phyloP scores from a whole-genome alignment of 2,329 filamentous ascomycete genomes.

The Claviceps fusiformis region DNA sequence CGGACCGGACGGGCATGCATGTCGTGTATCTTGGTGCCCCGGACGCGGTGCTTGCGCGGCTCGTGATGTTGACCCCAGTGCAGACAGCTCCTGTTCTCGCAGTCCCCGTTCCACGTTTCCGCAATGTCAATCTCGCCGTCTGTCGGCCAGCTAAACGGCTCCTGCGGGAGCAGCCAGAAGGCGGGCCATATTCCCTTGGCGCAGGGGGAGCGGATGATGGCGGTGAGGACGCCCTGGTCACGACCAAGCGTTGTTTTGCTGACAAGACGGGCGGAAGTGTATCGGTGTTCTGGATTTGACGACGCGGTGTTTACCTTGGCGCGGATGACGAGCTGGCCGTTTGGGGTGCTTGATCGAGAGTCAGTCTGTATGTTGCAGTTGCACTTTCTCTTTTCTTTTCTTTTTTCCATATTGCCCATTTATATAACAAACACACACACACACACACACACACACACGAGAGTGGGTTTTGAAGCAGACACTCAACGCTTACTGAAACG shows the following conservation, averaged over 20 bases:
- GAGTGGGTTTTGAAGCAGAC: too few relatives aligned
- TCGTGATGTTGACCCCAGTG: slow-evolving; percentile 47
- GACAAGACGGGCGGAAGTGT: slow-evolving; percentile 42
- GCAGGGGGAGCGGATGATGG: slow-evolving; percentile 36
- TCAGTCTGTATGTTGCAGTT: background rate
- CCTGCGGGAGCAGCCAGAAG: slow-evolving; percentile 44
- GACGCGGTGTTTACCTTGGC: slow-evolving; percentile 27
- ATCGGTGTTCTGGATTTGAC: slow-evolving; percentile 26
- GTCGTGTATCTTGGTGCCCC: slow-evolving; percentile 34
- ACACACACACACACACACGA: too few relatives aligned
- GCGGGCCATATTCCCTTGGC: slow-evolving; percentile 47
- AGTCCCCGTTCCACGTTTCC: slow-evolving; percentile 47
- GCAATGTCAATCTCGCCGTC: slow-evolving; percentile 49
- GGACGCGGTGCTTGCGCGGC: slow-evolving; percentile 40
- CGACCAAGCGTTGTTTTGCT: slow-evolving; percentile 36
- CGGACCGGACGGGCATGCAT: slow-evolving; percentile 33
- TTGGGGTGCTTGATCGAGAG: slow-evolving; percentile 23
- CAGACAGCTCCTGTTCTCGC: slow-evolving; percentile 40
- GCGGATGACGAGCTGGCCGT: slow-evolving; percentile 37
- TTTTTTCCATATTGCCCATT: background rate
- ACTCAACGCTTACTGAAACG: slow-evolving; percentile 29
- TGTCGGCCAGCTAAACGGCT: slow-evolving; percentile 44
- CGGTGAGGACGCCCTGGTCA: slow-evolving; percentile 37
- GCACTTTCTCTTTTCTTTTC: too few relatives aligned
- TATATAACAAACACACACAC: too few relatives aligned